Base-by-base conservation (phyloP, 2,329 filamentous ascomycete species). In the Rasamsonia emersonii region DNA sequence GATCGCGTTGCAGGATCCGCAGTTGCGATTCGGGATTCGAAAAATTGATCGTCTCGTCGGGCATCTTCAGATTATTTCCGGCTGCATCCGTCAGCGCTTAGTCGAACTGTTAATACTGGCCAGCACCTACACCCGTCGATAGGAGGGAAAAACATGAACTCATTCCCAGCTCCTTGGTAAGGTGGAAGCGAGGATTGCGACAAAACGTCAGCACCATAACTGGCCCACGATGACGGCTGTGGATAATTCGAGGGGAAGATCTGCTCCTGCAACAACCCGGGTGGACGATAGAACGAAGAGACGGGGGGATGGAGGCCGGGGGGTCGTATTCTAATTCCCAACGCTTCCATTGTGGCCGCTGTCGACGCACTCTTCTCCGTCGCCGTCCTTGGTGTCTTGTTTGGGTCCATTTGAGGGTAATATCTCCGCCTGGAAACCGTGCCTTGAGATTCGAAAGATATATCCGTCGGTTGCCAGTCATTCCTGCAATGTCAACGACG, bases 381-480 rank as follows among this genome's bases (percentile, higher is more conserved):
- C 16, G 13, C 27, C 16, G 17, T 24, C 62, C 10, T 58, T 50
- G 17, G 56, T 49, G 1, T 71, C 46, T 3, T 56, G n/a, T n/a
- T n/a, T n/a, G n/a, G n/a, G n/a, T n/a, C n/a, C n/a, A n/a, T n/a
- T n/a, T n/a, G n/a, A n/a, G n/a, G n/a, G n/a, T n/a, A n/a, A n/a
- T n/a, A n/a, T n/a, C n/a, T n/a, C n/a, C n/a, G n/a, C n/a, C n/a
- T n/a, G n/a, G n/a, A n/a, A n/a, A n/a, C n/a, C n/a, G n/a, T n/a
- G n/a, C n/a, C n/a, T n/a, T n/a, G n/a, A n/a, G n/a, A n/a, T n/a
- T n/a, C n/a, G n/a, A n/a, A n/a, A n/a, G n/a, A n/a, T n/a, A n/a
- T n/a, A n/a, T n/a, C n/a, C n/a, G n/a, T n/a, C n/a, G n/a, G n/a
- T n/a, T n/a, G n/a, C n/a, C n/a, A n/a, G n/a, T n/a, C n/a, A n/a